These are phyloP conservation scores for Podaxis sp. DNA, from an alignment of 768 basidiomycete genomes.

Conservation along the genomic window DNA sequence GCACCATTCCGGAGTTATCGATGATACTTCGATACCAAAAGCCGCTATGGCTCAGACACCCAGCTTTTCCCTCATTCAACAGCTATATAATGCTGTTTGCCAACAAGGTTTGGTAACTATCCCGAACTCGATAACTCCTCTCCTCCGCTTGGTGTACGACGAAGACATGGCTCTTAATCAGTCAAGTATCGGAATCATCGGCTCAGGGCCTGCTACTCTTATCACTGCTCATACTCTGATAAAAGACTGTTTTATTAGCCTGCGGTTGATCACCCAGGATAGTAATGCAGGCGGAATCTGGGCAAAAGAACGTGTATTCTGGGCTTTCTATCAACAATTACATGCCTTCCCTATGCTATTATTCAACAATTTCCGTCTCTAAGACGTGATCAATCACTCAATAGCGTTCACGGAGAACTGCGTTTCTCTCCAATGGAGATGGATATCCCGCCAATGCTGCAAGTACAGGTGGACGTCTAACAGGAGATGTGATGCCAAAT, in stretches of 20 bases:
- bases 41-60: no score
- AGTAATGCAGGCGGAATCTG: slow-evolving; percentile 46
- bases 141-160: no score
- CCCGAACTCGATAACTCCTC: no score
- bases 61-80: no score
- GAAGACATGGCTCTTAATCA: neutral
- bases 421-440: slow-evolving; percentile 46
- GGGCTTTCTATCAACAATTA: slow-evolving; percentile 50
- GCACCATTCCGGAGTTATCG: no score
- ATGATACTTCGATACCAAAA: no score
- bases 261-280: slow-evolving; percentile 46
- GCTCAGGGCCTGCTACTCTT: slow-evolving; percentile 48
- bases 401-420: slow-evolving; percentile 51
- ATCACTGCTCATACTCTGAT: slow-evolving; percentile 48
- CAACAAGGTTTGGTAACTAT: no score
- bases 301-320: slow-evolving; percentile 41
- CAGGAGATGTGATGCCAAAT: slow-evolving; percentile 39
- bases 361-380: neutral
- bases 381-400: neutral
- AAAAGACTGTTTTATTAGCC: slow-evolving; percentile 44
- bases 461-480: slow-evolving; percentile 32
- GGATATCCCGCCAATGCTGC: slow-evolving; percentile 27
- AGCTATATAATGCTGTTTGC: no score
- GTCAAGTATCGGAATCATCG: slow-evolving; percentile 30
- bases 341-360: slow-evolving; percentile 10